Percentiles rank a stretch among this genome's conserved stretches.
Evolutionary conservation across 176 grass and related monocot species (phyloP).

Genomic region (Dendrocalamus sinicus): DNA sequence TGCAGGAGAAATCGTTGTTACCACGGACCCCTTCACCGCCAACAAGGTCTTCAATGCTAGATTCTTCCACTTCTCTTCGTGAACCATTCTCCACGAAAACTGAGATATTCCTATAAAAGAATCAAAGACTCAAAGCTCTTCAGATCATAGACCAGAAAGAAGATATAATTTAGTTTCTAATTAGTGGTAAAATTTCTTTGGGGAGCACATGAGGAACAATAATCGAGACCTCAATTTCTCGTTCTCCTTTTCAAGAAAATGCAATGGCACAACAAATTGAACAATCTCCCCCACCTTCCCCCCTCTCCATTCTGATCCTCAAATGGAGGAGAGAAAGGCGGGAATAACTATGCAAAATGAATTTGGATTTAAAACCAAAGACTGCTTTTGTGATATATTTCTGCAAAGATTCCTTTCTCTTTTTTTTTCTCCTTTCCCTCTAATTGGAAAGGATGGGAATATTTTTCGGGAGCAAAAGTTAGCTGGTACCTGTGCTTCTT

Average conservation of each 20-base stretch:
- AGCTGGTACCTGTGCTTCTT: not conserved
- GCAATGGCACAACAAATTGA: not conserved
- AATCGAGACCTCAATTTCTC: not conserved
- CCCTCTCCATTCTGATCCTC: slow-evolving; percentile 39
- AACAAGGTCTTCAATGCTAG: too few relatives aligned
- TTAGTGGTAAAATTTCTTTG: not conserved
- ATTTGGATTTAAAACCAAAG: slow-evolving; percentile 22
- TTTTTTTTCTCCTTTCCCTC: not conserved
- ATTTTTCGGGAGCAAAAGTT: slow-evolving; percentile 47
- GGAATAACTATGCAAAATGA: slow-evolving; percentile 21
- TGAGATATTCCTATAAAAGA: not conserved
- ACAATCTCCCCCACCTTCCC: slow-evolving; percentile 43
- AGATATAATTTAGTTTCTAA: not conserved
- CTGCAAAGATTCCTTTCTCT: not conserved
- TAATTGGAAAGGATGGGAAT: slow-evolving; percentile 35
- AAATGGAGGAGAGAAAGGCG: slow-evolving; percentile 51
- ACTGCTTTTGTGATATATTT: slow-evolving; percentile 13
- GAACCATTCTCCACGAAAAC: not conserved
- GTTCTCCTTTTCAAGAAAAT: slow-evolving; percentile 8
- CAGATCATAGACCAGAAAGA: not conserved
- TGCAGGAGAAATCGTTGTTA: too few relatives aligned
- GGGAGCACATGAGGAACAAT: slow-evolving; percentile 3
- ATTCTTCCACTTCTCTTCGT: too few relatives aligned
- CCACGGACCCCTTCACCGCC: too few relatives aligned
- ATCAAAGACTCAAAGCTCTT: not conserved